Evolutionary conservation across 305 asterid genomes (phyloP).

Genomic region (Solanum chacoense): DNA sequence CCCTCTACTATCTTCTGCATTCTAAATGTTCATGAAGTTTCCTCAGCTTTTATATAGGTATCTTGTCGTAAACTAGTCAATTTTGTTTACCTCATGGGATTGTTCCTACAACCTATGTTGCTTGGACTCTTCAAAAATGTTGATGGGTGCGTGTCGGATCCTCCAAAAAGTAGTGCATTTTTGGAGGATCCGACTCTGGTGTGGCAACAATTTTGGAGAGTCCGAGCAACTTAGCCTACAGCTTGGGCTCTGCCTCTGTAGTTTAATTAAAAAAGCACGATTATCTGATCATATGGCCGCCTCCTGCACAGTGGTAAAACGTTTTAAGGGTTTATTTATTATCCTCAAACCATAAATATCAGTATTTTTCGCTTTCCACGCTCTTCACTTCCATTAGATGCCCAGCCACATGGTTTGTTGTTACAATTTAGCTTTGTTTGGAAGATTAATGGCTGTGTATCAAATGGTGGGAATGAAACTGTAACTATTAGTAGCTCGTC

Average conservation of each 20-base stretch:
- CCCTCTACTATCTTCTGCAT: background rate
- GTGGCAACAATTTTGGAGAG: background rate
- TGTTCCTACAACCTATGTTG: background rate
- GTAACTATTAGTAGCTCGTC: background rate
- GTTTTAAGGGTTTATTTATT: background rate
- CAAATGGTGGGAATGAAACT: background rate
- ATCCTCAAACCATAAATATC: background rate
- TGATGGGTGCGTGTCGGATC: background rate
- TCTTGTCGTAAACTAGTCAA: background rate
- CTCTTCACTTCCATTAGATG: background rate
- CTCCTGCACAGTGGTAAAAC: background rate
- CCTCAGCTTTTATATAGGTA: background rate
- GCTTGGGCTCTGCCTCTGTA: background rate
- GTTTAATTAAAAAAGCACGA: background rate
- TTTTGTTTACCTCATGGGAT: background rate
- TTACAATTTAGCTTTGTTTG: background rate
- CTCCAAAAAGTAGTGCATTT: background rate
- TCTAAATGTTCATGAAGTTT: background rate
- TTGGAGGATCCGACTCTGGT: background rate
- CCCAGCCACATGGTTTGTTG: background rate
- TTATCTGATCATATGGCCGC: background rate
- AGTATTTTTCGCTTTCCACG: background rate
- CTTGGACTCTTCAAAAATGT: background rate
- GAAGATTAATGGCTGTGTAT: background rate
- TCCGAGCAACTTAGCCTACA: background rate